A percentile compares a stretch with the other conserved stretches of the same genome.
Conservation (phyloP, 2,329 filamentous ascomycete genomes). For the Fusarium tjaetaba region DNA sequence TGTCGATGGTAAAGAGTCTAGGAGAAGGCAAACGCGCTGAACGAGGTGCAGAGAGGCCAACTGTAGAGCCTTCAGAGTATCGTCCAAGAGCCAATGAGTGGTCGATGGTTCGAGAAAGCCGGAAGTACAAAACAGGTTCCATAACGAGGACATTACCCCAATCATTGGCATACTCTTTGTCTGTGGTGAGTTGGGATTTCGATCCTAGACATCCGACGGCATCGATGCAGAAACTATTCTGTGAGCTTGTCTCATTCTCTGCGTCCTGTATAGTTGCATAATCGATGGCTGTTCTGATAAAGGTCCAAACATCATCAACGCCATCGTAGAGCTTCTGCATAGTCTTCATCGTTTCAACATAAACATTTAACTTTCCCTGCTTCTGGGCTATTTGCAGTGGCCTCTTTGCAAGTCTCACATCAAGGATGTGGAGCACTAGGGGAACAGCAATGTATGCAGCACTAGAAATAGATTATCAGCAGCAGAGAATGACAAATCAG, state of each 20-base stretch:
- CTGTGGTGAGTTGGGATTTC: background rate
- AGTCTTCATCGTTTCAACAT: slow-evolving; percentile 17
- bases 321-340: slow-evolving; percentile 22
- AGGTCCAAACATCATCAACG: slow-evolving; percentile 22
- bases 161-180: background rate
- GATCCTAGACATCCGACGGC: background rate
- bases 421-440: slow-evolving; percentile 17
- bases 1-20: background rate
- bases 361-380: slow-evolving; percentile 17
- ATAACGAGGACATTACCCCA: slow-evolving; percentile 22
- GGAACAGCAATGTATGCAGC: slow-evolving; percentile 25
- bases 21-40: background rate
- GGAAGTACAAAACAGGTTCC: slow-evolving; percentile 14
- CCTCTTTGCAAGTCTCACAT: slow-evolving; percentile 22
- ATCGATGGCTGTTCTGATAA: slow-evolving; percentile 10
- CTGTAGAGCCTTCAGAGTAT: slow-evolving; percentile 1
- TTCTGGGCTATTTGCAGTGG: slow-evolving; percentile 22
- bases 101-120: slow-evolving; percentile 18
- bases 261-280: background rate
- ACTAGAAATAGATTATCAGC: background rate
- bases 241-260: background rate
- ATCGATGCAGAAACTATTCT: background rate
- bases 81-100: slow-evolving; percentile 12
- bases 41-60: background rate
- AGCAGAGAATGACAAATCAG: too few relatives aligned